phyloP scores from a whole-genome alignment of 2,329 filamentous ascomycete species.

The Aquanectria penicillioides region DNA sequence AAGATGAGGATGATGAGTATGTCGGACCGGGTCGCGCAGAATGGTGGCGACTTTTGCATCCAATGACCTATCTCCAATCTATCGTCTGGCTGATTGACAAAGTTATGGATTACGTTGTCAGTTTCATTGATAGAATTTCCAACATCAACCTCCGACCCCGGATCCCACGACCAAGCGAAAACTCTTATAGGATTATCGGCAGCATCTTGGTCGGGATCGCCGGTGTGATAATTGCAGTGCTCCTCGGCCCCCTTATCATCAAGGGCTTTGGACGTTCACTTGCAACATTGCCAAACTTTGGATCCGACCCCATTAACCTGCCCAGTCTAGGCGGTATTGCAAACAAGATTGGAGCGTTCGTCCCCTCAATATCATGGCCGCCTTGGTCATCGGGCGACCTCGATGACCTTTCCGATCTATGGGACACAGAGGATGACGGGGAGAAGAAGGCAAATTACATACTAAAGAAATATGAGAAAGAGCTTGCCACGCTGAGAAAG shows the following conservation, averaged over 20 bases:
- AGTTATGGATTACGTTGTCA: conserved; percentile 31
- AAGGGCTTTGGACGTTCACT: too few relatives aligned
- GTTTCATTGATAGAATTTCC: conserved; percentile 28
- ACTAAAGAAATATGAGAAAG: conserved; percentile 42
- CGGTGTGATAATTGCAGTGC: not conserved
- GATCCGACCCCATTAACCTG: conserved; percentile 19
- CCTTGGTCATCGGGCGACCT: conserved; percentile 26
- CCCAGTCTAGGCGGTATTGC: conserved; percentile 25
- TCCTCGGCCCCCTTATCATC: too few relatives aligned
- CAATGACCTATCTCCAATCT: conserved; percentile 44
- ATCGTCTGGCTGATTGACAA: conserved; percentile 37
- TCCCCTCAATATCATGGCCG: conserved; percentile 43
- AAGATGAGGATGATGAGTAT: conserved; percentile 19
- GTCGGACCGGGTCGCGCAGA: conserved; percentile 21
- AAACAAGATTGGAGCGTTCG: conserved; percentile 31
- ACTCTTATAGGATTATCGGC: conserved; percentile 3
- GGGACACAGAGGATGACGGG: conserved; percentile 29
- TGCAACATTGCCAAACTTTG: conserved; percentile 6
- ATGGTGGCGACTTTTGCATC: conserved; percentile 44
- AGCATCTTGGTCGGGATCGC: conserved; percentile 19
- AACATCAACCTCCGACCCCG: conserved; percentile 2
- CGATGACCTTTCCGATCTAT: conserved; percentile 29
- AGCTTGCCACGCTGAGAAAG: conserved; percentile 43
- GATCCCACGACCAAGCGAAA: not conserved
- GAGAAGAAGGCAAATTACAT: conserved; percentile 33